Conservation (phyloP, 2,329 filamentous ascomycete genomes). For the Ilyonectria mors-panacis region DNA sequence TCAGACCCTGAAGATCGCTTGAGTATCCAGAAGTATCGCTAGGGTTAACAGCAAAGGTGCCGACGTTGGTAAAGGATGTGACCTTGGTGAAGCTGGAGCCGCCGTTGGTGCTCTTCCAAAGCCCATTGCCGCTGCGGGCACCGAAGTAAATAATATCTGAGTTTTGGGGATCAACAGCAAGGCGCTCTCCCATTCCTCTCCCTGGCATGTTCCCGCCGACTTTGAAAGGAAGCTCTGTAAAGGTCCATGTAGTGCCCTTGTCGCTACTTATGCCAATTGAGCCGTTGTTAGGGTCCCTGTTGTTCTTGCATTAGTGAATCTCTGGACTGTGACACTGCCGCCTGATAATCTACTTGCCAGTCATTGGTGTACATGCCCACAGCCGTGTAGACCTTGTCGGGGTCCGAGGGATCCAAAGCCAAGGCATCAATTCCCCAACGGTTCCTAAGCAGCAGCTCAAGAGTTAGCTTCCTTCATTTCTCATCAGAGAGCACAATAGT, state of each 20-base stretch:
- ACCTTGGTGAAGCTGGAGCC: slow-evolving; percentile 69
- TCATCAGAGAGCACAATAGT: no score
- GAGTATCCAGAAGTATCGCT: slow-evolving; percentile 62
- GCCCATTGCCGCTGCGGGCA: slow-evolving; percentile 70
- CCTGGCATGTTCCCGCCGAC: slow-evolving; percentile 75
- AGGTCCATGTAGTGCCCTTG: slow-evolving; percentile 66
- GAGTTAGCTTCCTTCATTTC: no score
- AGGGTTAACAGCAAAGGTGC: slow-evolving; percentile 63
- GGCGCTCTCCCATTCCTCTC: slow-evolving; percentile 70
- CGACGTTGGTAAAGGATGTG: slow-evolving; percentile 64
- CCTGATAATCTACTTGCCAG: slow-evolving; percentile 50
- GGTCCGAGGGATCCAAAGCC: slow-evolving; percentile 68
- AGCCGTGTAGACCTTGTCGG: slow-evolving; percentile 67
- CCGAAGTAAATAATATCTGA: slow-evolving; percentile 71
- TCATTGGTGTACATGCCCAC: slow-evolving; percentile 72
- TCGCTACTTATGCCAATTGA: slow-evolving; percentile 69
- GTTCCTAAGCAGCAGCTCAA: slow-evolving; percentile 54
- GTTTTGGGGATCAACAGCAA: slow-evolving; percentile 71
- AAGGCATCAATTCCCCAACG: slow-evolving; percentile 72
- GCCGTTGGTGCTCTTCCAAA: slow-evolving; percentile 71
- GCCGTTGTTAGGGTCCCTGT: slow-evolving; percentile 67
- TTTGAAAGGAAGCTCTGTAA: slow-evolving; percentile 68
- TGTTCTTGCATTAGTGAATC: neutral
- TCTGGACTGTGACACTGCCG: neutral
- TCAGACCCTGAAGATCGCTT: slow-evolving; percentile 62